Percentiles rank a stretch among this genome's conserved stretches.
Conservation (phyloP, 208 protist genomes). For the Trypanosoma vivax region DNA sequence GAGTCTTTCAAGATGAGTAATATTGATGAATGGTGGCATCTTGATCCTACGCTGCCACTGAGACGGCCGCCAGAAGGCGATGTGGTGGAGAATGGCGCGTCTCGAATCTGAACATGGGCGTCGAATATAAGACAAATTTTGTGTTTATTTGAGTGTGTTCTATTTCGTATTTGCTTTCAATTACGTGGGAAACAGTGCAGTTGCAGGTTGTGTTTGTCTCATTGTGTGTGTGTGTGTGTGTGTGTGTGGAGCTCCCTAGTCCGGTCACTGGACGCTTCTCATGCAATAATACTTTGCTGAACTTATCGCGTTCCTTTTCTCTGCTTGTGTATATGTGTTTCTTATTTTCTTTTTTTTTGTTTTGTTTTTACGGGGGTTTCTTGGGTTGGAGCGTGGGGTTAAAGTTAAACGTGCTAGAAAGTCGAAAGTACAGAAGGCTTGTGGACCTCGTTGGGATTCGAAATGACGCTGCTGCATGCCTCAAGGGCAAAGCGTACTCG, state of each 20-base stretch:
- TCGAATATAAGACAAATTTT: no score
- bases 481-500: constrained; percentile 27
- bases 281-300: background rate
- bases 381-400: background rate
- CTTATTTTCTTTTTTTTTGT: constrained; percentile 6
- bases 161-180: no score
- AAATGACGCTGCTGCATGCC: constrained; percentile 21
- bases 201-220: background rate
- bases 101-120: no score
- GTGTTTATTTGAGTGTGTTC: no score
- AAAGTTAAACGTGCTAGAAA: background rate
- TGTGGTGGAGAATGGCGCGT: no score
- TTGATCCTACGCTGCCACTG: constrained; percentile 39
- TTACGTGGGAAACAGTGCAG: no score
- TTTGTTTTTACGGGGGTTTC: background rate
- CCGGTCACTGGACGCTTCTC: background rate
- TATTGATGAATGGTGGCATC: constrained; percentile 62
- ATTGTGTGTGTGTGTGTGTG: background rate
- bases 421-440: background rate
- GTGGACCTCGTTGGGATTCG: background rate
- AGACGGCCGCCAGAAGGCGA: constrained; percentile 8
- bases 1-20: constrained; percentile 79
- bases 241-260: background rate
- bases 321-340: background rate
- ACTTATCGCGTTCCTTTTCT: background rate